Conservation (phyloP, 805 yeast genomes). For the Naumovozyma baii region DNA sequence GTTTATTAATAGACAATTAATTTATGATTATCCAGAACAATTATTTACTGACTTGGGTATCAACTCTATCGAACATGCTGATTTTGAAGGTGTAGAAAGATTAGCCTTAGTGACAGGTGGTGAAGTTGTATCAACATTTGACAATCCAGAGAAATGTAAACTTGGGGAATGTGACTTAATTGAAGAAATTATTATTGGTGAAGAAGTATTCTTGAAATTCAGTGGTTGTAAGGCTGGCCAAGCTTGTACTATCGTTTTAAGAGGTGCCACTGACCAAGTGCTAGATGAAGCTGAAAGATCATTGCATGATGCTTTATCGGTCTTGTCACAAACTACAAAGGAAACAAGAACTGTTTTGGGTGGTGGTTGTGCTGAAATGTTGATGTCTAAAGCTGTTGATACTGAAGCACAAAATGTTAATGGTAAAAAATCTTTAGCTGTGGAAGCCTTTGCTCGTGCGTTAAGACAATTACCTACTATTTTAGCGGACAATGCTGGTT, state of each 20-base stretch:
- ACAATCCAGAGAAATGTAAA: slow-evolving; percentile 75
- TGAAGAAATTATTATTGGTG: slow-evolving; percentile 91
- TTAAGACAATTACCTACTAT: slow-evolving; percentile 91
- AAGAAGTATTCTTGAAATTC: slow-evolving; percentile 79
- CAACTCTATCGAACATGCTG: slow-evolving; percentile 95
- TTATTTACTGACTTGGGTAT: slow-evolving; percentile 78
- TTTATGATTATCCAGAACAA: slow-evolving; percentile 97
- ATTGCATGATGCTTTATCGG: slow-evolving; percentile 91
- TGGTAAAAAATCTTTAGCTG: slow-evolving; percentile 89
- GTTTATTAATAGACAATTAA: slow-evolving; percentile 91
- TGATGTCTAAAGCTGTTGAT: slow-evolving; percentile 95
- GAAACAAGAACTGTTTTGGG: slow-evolving; percentile 89
- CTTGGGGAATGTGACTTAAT: slow-evolving; percentile 82
- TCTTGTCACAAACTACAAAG: slow-evolving; percentile 85
- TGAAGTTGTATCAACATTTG: slow-evolving; percentile 95
- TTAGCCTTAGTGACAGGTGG: slow-evolving; percentile 96
- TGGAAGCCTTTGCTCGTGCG: slow-evolving; percentile 90
- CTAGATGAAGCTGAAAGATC: slow-evolving; percentile 96
- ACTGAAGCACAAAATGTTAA: slow-evolving; percentile 82
- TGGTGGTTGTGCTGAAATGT: slow-evolving; percentile 92
- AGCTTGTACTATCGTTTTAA: slow-evolving; percentile 89
- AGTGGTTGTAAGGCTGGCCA: slow-evolving; percentile 94
- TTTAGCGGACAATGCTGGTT: slow-evolving; percentile 94
- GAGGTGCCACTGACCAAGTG: slow-evolving; percentile 97
- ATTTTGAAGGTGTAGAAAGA: slow-evolving; percentile 95